phyloP scores from a whole-genome alignment of 352 stramenopile genomes.

The Phytophthora crassamura region DNA sequence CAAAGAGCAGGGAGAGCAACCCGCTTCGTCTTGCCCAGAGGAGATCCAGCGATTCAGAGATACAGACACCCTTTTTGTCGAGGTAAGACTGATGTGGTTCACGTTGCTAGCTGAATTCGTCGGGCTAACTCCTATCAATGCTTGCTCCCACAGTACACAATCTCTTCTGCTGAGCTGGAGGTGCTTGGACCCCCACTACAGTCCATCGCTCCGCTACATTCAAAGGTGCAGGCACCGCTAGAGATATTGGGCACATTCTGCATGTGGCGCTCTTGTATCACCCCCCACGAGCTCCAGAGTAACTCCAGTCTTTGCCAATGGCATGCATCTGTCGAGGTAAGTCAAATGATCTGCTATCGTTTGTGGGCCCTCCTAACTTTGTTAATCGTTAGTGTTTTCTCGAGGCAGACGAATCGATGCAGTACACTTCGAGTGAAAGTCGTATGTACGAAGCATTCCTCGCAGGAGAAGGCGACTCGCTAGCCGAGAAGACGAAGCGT shows the following conservation, averaged over 20 bases:
- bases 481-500: slow-evolving; percentile 27
- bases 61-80: slow-evolving; percentile 34
- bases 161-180: slow-evolving; percentile 1
- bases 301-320: slow-evolving; percentile 33
- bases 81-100: slow-evolving; percentile 12
- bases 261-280: slow-evolving; percentile 48
- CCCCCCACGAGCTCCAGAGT: not conserved
- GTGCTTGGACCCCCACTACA: slow-evolving; percentile 1
- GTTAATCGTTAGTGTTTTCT: slow-evolving; percentile 26
- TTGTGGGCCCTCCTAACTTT: slow-evolving; percentile 6
- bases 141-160: slow-evolving; percentile 7
- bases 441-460: slow-evolving; percentile 21
- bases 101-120: not conserved
- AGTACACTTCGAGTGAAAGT: slow-evolving; percentile 34
- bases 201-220: not conserved
- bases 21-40: not conserved
- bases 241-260: slow-evolving; percentile 31
- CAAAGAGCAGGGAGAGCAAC: slow-evolving; percentile 8
- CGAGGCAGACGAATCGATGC: slow-evolving; percentile 29
- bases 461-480: slow-evolving; percentile 11
- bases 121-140: not conserved
- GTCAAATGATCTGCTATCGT: not conserved
- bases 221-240: slow-evolving; percentile 5
- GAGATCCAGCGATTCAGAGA: slow-evolving; percentile 17
- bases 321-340: slow-evolving; percentile 41